These are phyloP conservation scores for Madurella fahalii DNA, from an alignment of 2,329 filamentous ascomycete genomes.

Conservation along the genomic window DNA sequence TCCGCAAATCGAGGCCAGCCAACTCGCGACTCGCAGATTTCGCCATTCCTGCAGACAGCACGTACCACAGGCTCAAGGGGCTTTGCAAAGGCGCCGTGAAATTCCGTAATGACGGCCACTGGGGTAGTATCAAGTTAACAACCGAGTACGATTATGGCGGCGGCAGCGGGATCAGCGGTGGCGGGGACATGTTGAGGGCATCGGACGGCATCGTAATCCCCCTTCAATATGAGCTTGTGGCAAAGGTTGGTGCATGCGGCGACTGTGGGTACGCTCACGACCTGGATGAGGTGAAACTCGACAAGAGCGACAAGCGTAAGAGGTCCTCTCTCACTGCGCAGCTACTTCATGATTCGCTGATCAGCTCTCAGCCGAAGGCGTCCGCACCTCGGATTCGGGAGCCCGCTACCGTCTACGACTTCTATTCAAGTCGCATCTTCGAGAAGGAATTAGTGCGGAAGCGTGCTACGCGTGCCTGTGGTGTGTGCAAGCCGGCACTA, in stretches of 20 bases:
- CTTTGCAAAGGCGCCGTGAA: slow-evolving; percentile 38
- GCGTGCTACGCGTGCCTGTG: slow-evolving; percentile 39
- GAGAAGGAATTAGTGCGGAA: slow-evolving; percentile 30
- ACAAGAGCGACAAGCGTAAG: slow-evolving; percentile 31
- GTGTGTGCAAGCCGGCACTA: slow-evolving; percentile 33
- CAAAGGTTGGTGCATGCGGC: slow-evolving; percentile 26
- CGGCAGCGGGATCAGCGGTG: background rate
- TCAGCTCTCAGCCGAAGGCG: slow-evolving; percentile 30
- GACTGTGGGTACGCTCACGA: slow-evolving; percentile 29
- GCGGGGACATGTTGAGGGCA: slow-evolving; percentile 17
- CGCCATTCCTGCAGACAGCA: slow-evolving; percentile 35
- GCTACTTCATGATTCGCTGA: slow-evolving; percentile 1
- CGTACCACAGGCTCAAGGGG: slow-evolving; percentile 34
- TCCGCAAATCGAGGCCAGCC: slow-evolving; percentile 12
- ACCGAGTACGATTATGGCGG: slow-evolving; percentile 23
- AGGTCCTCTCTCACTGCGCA: background rate
- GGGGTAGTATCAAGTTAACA: slow-evolving; percentile 34
- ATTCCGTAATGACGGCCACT: slow-evolving; percentile 34
- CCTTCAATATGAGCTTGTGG: slow-evolving; percentile 21
- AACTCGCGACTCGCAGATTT: slow-evolving; percentile 26
- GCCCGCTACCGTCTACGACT: slow-evolving; percentile 39
- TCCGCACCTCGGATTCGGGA: slow-evolving; percentile 30
- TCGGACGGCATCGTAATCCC: slow-evolving; percentile 18
- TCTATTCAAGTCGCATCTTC: slow-evolving; percentile 41
- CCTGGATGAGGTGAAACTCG: slow-evolving; percentile 31